Evolutionary conservation across 441 rosid species (phyloP).

Genomic region (Rhodomyrtus psidioides): DNA sequence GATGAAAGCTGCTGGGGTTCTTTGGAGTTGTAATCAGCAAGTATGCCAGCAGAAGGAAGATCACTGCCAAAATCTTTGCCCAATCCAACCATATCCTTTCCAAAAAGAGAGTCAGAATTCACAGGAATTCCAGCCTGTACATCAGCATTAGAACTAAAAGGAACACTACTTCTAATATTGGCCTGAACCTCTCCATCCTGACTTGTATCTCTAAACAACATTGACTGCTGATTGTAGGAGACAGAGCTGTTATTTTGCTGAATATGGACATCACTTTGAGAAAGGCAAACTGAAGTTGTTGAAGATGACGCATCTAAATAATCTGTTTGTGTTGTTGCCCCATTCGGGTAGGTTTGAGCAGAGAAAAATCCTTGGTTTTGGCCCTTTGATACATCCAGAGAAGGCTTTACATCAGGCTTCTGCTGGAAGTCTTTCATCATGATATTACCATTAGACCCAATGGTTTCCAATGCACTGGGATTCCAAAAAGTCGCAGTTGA

Average conservation of each 20-base stretch:
- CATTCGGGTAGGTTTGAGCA: conserved; percentile 35
- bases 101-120: conserved; percentile 28
- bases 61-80: conserved; percentile 46
- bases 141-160: conserved; percentile 24
- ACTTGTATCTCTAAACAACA: conserved; percentile 31
- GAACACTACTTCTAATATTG: conserved; percentile 32
- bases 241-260: conserved; percentile 37
- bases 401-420: conserved; percentile 52
- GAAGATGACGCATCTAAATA: conserved; percentile 69
- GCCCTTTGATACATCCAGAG: conserved; percentile 38
- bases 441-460: conserved; percentile 19
- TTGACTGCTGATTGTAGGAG: conserved; percentile 33
- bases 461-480: conserved; percentile 28
- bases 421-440: conserved; percentile 29
- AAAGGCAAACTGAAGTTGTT: conserved; percentile 53
- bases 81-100: conserved; percentile 30
- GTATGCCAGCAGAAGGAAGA: conserved; percentile 34
- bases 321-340: conserved; percentile 35
- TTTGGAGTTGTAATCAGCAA: conserved; percentile 32
- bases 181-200: conserved; percentile 49
- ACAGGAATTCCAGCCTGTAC: conserved; percentile 27
- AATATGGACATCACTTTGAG: conserved; percentile 47
- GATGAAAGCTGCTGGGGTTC: conserved; percentile 56
- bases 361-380: conserved; percentile 38
- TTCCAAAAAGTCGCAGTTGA: conserved; percentile 34